These are phyloP conservation scores for Pseudocercospora fijiensis DNA, from an alignment of 2,329 filamentous ascomycete species.

Conservation along the genomic window DNA sequence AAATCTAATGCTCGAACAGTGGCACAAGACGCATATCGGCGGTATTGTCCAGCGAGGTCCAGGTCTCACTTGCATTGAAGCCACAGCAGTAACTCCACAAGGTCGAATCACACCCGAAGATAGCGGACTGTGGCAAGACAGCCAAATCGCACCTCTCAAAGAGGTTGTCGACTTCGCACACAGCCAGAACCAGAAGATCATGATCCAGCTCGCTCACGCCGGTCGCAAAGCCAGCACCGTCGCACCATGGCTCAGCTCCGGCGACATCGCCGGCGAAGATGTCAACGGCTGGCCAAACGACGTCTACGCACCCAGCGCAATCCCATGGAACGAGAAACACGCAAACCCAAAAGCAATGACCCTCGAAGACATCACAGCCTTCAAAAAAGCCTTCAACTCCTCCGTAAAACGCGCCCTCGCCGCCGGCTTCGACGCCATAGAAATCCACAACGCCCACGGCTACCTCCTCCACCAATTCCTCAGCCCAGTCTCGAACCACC, in stretches of 20 bases:
- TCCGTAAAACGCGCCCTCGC: slow-evolving; percentile 36
- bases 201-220: slow-evolving; percentile 78
- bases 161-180: slow-evolving; percentile 76
- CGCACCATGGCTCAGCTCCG: slow-evolving; percentile 61
- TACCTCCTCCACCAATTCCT: slow-evolving; percentile 73
- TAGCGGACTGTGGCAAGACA: slow-evolving; percentile 78
- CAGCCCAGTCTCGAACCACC: slow-evolving; percentile 66
- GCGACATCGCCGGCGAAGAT: slow-evolving; percentile 53
- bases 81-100: slow-evolving; percentile 70
- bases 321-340: slow-evolving; percentile 62
- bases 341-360: slow-evolving; percentile 67
- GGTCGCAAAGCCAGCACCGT: slow-evolving; percentile 63
- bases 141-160: slow-evolving; percentile 70
- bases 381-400: slow-evolving; percentile 46
- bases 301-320: slow-evolving; percentile 58
- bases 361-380: slow-evolving; percentile 64
- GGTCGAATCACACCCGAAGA: slow-evolving; percentile 83
- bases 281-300: slow-evolving; percentile 55
- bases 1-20: slow-evolving; percentile 41
- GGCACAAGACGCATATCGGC: slow-evolving; percentile 72
- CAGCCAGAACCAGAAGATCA: slow-evolving; percentile 72
- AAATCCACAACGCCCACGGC: slow-evolving; percentile 77
- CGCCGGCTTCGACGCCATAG: slow-evolving; percentile 74
- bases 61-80: slow-evolving; percentile 72
- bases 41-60: slow-evolving; percentile 75